These are phyloP conservation scores for Aspergillus unguis DNA, from an alignment of 2,329 filamentous ascomycete genomes.

Conservation along the genomic window DNA sequence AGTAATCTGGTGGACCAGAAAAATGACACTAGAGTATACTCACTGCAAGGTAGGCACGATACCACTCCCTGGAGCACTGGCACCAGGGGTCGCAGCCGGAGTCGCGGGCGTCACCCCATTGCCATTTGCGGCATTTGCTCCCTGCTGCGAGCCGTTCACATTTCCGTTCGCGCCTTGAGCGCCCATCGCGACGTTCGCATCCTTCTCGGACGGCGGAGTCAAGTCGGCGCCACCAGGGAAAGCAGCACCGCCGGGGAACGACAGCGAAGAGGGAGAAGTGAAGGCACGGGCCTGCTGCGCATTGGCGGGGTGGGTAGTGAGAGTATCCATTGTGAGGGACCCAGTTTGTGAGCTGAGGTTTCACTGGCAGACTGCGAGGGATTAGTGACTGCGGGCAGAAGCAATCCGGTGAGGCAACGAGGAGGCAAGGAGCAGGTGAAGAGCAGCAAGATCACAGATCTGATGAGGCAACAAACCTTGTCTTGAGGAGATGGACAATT, in stretches of 20 bases:
- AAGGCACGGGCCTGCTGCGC: slow-evolving; percentile 94
- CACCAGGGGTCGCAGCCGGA: slow-evolving; percentile 86
- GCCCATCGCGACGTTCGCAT: slow-evolving; percentile 49
- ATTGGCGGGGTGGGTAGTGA: slow-evolving; percentile 87
- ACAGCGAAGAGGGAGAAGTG: slow-evolving; percentile 86
- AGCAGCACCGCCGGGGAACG: slow-evolving; percentile 80
- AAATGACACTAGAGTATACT: slow-evolving; percentile 59
- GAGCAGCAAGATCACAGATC: too few species aligned
- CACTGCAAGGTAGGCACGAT: slow-evolving; percentile 94
- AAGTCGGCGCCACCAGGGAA: slow-evolving; percentile 84
- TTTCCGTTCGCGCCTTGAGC: slow-evolving; percentile 46
- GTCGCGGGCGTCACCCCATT: slow-evolving; percentile 84
- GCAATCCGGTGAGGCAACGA: slow-evolving; percentile 8
- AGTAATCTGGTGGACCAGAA: slow-evolving; percentile 48
- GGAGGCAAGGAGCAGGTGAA: slow-evolving; percentile 12
- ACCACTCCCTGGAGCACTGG: slow-evolving; percentile 77
- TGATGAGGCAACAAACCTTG: slow-evolving; percentile 49
- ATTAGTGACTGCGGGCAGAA: neutral
- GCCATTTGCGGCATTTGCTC: slow-evolving; percentile 60
- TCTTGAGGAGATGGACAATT: slow-evolving; percentile 85
- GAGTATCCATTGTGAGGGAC: slow-evolving; percentile 69
- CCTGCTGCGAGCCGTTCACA: slow-evolving; percentile 54
- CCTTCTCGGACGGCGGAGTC: slow-evolving; percentile 71
- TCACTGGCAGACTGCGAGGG: neutral
- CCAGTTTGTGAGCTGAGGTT: slow-evolving; percentile 23